phyloP scores from a whole-genome alignment of 139 green algal species.

The Ettlia oleoabundans region DNA sequence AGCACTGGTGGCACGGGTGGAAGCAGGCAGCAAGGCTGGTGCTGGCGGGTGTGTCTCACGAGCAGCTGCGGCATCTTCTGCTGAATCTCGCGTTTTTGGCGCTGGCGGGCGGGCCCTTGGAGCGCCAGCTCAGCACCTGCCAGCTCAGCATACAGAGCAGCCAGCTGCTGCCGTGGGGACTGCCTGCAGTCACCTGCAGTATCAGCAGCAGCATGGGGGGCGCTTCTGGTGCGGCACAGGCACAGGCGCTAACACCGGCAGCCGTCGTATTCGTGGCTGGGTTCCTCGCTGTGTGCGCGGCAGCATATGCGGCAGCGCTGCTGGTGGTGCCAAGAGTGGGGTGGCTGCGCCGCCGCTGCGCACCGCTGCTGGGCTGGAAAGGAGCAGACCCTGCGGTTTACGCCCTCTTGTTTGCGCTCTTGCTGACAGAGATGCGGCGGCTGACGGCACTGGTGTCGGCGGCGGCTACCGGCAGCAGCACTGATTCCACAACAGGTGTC shows the following conservation, averaged over 20 bases:
- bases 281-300: background rate
- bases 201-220: too few relatives aligned
- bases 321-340: background rate
- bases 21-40: background rate
- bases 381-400: background rate
- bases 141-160: background rate
- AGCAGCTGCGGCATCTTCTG: background rate
- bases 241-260: background rate
- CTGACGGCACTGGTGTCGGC: background rate
- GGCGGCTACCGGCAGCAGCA: background rate
- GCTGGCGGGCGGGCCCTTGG: background rate
- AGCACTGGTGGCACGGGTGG: too few relatives aligned
- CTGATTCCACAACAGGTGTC: too few relatives aligned
- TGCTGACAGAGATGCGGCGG: background rate
- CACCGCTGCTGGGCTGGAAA: background rate
- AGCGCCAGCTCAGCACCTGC: background rate
- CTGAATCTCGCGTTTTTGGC: background rate
- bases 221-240: too few relatives aligned
- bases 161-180: background rate
- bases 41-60: background rate
- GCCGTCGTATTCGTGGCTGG: background rate
- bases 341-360: background rate
- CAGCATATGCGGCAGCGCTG: background rate
- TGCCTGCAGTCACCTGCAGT: too few relatives aligned
- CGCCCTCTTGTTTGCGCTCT: background rate